phyloP scores from a whole-genome alignment of 345 rosid genomes.

The Aurinia saxatilis region DNA sequence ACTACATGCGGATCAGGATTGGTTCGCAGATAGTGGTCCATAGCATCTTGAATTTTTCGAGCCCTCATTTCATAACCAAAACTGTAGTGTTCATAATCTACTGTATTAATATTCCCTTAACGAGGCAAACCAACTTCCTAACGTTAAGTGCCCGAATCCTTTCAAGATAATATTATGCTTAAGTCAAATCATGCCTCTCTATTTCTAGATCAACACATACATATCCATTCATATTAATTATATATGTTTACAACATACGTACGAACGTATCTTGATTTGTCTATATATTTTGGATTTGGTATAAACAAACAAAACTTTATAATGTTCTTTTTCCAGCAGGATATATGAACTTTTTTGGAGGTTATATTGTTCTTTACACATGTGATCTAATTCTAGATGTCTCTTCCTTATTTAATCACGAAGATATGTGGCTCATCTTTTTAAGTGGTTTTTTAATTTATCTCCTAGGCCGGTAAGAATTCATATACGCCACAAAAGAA shows the following conservation, averaged over 20 bases:
- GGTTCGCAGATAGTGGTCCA: not conserved
- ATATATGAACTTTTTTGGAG: not conserved
- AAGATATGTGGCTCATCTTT: slow-evolving; percentile 6
- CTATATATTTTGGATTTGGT: not conserved
- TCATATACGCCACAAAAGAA: slow-evolving; percentile 14
- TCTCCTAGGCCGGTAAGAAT: slow-evolving; percentile 5
- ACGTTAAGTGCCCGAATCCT: slow-evolving; percentile 1
- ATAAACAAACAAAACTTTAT: not conserved
- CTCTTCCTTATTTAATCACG: slow-evolving; percentile 1
- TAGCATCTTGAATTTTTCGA: not conserved
- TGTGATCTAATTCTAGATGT: not conserved
- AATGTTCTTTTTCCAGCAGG: not conserved
- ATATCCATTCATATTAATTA: slow-evolving; percentile 8
- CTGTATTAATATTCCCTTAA: not conserved
- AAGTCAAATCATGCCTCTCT: slow-evolving; percentile 21
- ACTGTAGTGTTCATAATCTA: not conserved
- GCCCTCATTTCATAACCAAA: not conserved
- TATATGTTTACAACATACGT: slow-evolving; percentile 8
- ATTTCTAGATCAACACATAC: slow-evolving; percentile 1
- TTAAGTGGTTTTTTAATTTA: not conserved
- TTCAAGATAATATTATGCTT: slow-evolving; percentile 12
- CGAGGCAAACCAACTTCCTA: slow-evolving; percentile 3
- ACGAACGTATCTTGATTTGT: slow-evolving; percentile 1
- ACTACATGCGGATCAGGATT: not conserved
- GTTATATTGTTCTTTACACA: slow-evolving; percentile 11